Percentiles rank a stretch among this genome's conserved stretches.
phyloP scores from a whole-genome alignment of 148 eudicot genomes.

The Camellia japonica region DNA sequence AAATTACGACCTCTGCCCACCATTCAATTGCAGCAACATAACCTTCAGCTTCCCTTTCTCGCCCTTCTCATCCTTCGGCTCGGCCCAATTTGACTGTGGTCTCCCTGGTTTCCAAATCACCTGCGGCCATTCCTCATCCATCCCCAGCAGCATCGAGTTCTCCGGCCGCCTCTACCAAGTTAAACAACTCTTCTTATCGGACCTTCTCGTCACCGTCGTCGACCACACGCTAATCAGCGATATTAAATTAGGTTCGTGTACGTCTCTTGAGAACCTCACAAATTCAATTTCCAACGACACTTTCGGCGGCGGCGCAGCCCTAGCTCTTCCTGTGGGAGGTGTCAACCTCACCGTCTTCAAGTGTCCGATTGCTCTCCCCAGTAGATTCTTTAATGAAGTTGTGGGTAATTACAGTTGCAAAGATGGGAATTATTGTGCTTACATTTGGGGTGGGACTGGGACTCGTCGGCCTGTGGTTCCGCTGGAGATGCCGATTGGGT shows the following conservation, averaged over 20 bases:
- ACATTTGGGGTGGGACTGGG: background rate
- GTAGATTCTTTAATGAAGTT: background rate
- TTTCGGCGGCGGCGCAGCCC: background rate
- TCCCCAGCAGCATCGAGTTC: background rate
- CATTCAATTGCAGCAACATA: background rate
- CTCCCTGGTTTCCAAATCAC: constrained; percentile 5
- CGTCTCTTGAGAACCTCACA: background rate
- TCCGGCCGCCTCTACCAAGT: background rate
- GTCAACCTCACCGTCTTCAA: background rate
- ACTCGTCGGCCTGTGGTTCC: background rate
- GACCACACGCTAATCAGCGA: background rate
- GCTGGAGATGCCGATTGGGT: background rate
- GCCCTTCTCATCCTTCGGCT: background rate
- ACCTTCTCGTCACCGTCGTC: background rate
- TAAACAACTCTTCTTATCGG: background rate
- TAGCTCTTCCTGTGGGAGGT: background rate
- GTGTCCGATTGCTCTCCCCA: background rate
- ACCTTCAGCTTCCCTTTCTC: background rate
- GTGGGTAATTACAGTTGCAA: background rate
- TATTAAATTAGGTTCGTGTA: background rate
- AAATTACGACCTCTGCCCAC: background rate
- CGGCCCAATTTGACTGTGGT: background rate
- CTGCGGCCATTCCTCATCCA: background rate
- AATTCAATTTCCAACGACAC: background rate
- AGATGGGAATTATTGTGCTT: background rate